Base-by-base conservation (phyloP, 257 asterid genomes). In the Avicennia marina region DNA sequence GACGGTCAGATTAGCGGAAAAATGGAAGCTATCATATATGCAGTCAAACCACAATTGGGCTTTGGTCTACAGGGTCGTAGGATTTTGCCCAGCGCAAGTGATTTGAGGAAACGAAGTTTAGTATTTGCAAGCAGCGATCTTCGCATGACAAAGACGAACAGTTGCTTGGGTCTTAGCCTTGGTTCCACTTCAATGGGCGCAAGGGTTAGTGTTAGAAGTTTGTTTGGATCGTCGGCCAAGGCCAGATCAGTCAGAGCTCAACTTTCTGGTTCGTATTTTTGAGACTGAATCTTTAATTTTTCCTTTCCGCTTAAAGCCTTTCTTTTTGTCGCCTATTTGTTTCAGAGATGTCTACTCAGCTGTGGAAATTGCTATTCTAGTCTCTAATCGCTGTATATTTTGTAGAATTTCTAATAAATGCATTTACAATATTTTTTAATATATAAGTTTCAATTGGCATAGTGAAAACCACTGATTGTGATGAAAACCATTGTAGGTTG, bases 1-100 rank as follows among this genome's bases (percentile, higher is more conserved):
- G 75, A 63, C 78, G 73, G 68, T 59, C 56, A 53, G 63, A 40
- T 41, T 39, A 49, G 33, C 32, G 46, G 19, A 58, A 19, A 46
- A 1, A 46, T 46, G 53, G 27, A 46, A 24, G 11, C 53, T 15
- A 17, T 13, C 7, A 19, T 24, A 1, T 46, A 17, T 19, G 26
- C 53, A 4, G 25, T 25, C 6, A 46, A 46, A 8, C 27, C 53
- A 16, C 22, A 46, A 13, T 17, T 13, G 11, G 53, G 22, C 53
- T 6, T 19, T 24, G 25, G 53, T 6, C 26, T 46, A 7, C 13
- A 17, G 11, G 17, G 26, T 24, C 53, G 3, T 10, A 17, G 53
- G 53, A 24, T 24, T 46, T 46, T 46, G 27, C 53, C 27, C 2
- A 11, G 25, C 4, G 11, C 53, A 13, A 17, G 53, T 46, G 22